These are phyloP conservation scores for Penicillium sp. DNA, from an alignment of 2,329 filamentous ascomycete genomes.

Conservation along the genomic window DNA sequence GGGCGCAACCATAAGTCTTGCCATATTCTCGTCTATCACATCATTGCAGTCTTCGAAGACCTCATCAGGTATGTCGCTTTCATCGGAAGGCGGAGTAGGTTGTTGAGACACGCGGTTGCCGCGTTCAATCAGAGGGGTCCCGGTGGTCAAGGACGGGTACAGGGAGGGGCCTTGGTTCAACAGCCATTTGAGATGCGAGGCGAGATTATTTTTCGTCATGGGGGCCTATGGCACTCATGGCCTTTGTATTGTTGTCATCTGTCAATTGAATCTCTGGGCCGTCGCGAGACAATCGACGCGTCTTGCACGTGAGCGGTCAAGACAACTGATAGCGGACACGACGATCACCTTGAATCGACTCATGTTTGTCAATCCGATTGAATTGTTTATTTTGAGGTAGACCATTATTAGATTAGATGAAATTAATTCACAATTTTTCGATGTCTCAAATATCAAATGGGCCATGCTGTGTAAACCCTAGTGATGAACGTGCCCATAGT, in stretches of 20 bases:
- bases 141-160: slow-evolving; percentile 28
- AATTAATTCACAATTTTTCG: background rate
- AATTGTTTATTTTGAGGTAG: background rate
- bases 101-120: slow-evolving; percentile 19
- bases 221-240: slow-evolving; percentile 32
- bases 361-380: background rate
- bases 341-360: background rate
- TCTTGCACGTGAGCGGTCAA: slow-evolving; percentile 26
- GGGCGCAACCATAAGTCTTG: slow-evolving; percentile 42
- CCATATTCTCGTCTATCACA: slow-evolving; percentile 37
- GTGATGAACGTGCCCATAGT: background rate
- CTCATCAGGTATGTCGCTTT: slow-evolving; percentile 17
- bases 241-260: slow-evolving; percentile 15
- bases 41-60: slow-evolving; percentile 25
- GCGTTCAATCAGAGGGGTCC: slow-evolving; percentile 22
- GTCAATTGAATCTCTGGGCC: slow-evolving; percentile 1
- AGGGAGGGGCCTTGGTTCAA: slow-evolving; percentile 38
- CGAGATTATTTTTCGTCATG: slow-evolving; percentile 50
- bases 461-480: background rate
- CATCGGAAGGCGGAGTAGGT: slow-evolving; percentile 16
- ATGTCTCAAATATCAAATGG: background rate
- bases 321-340: slow-evolving; percentile 2
- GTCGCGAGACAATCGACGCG: slow-evolving; percentile 21
- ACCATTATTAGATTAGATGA: background rate
- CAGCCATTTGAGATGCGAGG: slow-evolving; percentile 46